These are phyloP conservation scores for Colletotrichum sidae DNA, from an alignment of 2,329 filamentous ascomycete genomes.

Conservation along the genomic window DNA sequence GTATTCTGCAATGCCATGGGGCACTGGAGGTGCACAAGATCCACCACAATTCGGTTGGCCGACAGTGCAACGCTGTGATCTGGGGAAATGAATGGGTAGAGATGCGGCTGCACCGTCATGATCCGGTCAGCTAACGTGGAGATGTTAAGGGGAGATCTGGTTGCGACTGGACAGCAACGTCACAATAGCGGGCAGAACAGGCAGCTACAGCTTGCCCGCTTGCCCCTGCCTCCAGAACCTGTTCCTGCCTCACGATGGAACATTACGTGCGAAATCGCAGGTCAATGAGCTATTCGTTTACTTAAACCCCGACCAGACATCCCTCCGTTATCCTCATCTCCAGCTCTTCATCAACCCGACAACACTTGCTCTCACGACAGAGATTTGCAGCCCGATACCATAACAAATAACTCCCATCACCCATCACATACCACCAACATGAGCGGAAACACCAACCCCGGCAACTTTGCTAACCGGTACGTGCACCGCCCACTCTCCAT, in stretches of 20 bases:
- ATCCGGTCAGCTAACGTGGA: constrained; percentile 2
- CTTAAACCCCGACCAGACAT: no score
- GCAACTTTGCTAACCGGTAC: constrained; percentile 41
- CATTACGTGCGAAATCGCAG: no score
- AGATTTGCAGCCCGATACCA: no score
- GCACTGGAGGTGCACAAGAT: not conserved
- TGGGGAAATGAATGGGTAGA: not conserved
- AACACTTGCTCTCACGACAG: no score
- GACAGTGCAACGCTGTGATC: not conserved
- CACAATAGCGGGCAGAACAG: constrained; percentile 3
- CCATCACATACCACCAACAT: no score
- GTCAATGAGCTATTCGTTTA: no score
- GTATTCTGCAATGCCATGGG: not conserved
- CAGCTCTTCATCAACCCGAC: no score
- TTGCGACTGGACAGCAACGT: constrained; percentile 15
- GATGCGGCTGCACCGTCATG: constrained; percentile 18
- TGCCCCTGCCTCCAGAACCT: no score
- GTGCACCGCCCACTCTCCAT: not conserved
- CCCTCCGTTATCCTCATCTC: no score
- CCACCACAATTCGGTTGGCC: no score
- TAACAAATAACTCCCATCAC: no score
- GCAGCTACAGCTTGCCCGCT: not conserved
- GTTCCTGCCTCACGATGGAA: no score
- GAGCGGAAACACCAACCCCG: constrained; percentile 37
- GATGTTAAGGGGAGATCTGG: constrained; percentile 14